These are phyloP conservation scores for Funneliformis geosporum DNA, from an alignment of 192 early-diverging fungal genomes.

Conservation along the genomic window DNA sequence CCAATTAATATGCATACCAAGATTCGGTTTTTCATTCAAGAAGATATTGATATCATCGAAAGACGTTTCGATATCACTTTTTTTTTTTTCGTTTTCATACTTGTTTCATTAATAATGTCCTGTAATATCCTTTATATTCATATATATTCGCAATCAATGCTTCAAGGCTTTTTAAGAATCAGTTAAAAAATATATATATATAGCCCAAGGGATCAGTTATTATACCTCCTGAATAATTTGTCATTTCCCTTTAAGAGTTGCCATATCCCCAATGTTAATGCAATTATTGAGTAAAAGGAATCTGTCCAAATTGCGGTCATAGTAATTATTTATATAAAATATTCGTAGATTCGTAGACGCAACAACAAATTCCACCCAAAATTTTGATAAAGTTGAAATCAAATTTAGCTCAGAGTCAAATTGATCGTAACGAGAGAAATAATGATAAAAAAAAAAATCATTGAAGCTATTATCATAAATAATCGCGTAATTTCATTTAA, in stretches of 20 bases:
- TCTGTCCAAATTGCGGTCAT: too few relatives aligned
- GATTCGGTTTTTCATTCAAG: not conserved
- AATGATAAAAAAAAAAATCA: not conserved
- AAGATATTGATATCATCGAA: not conserved
- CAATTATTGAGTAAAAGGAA: constrained; percentile 15
- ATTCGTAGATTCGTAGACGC: too few relatives aligned
- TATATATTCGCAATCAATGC: not conserved
- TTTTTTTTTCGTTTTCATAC: not conserved
- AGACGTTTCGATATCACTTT: not conserved
- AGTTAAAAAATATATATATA: too few relatives aligned
- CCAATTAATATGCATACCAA: not conserved
- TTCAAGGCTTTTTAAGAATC: not conserved
- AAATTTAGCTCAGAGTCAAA: not conserved
- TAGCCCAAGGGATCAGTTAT: too few relatives aligned
- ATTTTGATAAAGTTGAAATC: not conserved
- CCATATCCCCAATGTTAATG: not conserved
- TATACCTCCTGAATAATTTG: constrained; percentile 1
- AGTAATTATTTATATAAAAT: too few relatives aligned
- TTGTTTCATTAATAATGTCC: not conserved
- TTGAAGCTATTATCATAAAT: not conserved
- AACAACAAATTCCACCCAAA: not conserved
- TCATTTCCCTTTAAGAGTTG: not conserved
- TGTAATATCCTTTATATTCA: constrained; percentile 4
- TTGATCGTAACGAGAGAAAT: not conserved
- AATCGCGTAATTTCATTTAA: not conserved